Base-by-base conservation (phyloP, 2,329 filamentous ascomycete species). In the Talaromyces sp. region DNA sequence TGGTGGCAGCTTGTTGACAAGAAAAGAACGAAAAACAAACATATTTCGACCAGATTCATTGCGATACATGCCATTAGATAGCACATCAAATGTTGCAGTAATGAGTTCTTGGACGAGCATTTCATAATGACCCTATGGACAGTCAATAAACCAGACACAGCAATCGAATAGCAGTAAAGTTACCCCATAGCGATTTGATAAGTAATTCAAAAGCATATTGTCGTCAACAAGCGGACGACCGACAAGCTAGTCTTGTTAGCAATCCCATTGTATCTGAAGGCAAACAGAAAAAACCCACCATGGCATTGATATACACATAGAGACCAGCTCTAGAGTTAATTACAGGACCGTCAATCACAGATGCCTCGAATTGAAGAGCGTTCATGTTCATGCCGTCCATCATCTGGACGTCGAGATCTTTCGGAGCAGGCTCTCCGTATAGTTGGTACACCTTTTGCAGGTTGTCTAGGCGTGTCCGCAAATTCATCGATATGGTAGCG, bases 191-290 rank as follows among this genome's bases (percentile, higher is more conserved):
- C 93, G 85, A 67, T 93, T 91, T 68, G 92, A 87, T 50, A 98
- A 77, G 75, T 93, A 95, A 56, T 85, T 90, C 66, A 95, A 87
- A 10, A 98, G 82, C 30, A 85, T 84, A 58, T 82, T 81, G 69
- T 98, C 93, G 69, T 98, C 93, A 33, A 96, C 85, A 27, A 96
- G 78, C 0, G 94, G 93, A 34, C 92, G 86, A 34, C 88, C 91
- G 64, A 90, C 86, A 59, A 96, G 87, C 90, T 95, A 67, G 56
- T 58, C 61, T 6, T 28, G 6, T 40, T 30, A 55, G 36, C 53
- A 9, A 18, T 18, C 28, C 5, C 3, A 31, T 59, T 23, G 7
- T 6, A 47, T 16, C 10, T 27, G 1, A 36, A 14, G 28, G 16
- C 28, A 30, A 50, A 1, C 7, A 55, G 3, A 3, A 5, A 8